Evolutionary conservation across 352 stramenopile genomes (phyloP).

Genomic region (Hyaloperonospora brassicae): DNA sequence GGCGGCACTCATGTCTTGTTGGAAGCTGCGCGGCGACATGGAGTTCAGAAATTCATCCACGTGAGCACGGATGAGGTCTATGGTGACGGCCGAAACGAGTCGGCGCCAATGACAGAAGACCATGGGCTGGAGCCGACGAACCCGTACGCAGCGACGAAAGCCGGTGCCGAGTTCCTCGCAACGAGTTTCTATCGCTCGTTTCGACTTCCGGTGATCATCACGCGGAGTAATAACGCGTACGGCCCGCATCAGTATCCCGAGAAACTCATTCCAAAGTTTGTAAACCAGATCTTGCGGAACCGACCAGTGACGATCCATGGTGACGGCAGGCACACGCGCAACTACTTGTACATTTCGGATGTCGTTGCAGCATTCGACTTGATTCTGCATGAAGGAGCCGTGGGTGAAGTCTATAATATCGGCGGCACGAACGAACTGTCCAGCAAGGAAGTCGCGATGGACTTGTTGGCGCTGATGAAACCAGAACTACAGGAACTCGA

Average conservation of each 20-base stretch:
- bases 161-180: constrained; percentile 96
- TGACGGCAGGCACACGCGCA: constrained; percentile 91
- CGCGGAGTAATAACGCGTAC: constrained; percentile 98
- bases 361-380: constrained; percentile 94
- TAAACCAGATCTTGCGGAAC: constrained; percentile 91
- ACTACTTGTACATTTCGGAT: constrained; percentile 97
- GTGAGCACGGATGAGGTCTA: constrained; percentile 99
- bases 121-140: constrained; percentile 95
- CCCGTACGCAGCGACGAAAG: constrained; percentile 97
- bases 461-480: constrained; percentile 73
- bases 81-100: constrained; percentile 89
- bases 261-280: constrained; percentile 98
- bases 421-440: constrained; percentile 69
- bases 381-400: constrained; percentile 90
- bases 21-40: constrained; percentile 89
- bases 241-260: constrained; percentile 98
- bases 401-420: constrained; percentile 97
- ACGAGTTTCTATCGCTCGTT: constrained; percentile 92
- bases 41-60: constrained; percentile 93
- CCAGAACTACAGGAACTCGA: constrained; percentile 26
- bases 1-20: constrained; percentile 96
- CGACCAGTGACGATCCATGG: constrained; percentile 92
- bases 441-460: constrained; percentile 80
- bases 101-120: constrained; percentile 91
- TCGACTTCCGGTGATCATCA: constrained; percentile 94